phyloP scores from a whole-genome alignment of 208 protist genomes.

The Crithidia expoeki region DNA sequence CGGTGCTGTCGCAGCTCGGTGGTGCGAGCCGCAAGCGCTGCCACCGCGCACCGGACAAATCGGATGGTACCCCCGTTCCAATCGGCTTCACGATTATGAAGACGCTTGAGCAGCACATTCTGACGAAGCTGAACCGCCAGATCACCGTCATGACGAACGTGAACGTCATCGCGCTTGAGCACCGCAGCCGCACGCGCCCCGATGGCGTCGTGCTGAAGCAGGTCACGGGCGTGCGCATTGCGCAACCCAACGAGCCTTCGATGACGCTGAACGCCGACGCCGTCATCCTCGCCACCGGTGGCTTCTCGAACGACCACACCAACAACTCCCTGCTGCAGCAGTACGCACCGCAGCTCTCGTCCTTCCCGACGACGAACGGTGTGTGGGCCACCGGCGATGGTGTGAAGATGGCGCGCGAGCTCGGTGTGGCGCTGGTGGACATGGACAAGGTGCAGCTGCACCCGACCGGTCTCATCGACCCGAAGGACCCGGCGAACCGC shows the following conservation, averaged over 20 bases:
- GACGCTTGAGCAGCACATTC: constrained; percentile 80
- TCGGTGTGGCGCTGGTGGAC: constrained; percentile 86
- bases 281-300: constrained; percentile 91
- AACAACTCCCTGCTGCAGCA: constrained; percentile 73
- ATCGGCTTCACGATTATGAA: constrained; percentile 93
- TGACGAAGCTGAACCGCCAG: constrained; percentile 44
- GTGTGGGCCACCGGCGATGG: constrained; percentile 81
- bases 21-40: constrained; percentile 87
- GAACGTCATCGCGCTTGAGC: constrained; percentile 50
- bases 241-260: constrained; percentile 15
- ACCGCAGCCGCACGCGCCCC: constrained; percentile 29
- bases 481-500: constrained; percentile 78
- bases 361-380: constrained; percentile 93
- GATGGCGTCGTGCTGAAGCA: constrained; percentile 47
- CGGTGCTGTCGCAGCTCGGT: constrained; percentile 89
- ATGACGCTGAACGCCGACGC: constrained; percentile 71
- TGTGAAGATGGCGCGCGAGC: constrained; percentile 66
- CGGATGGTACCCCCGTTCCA: constrained; percentile 79
- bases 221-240: constrained; percentile 54
- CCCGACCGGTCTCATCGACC: constrained; percentile 96
- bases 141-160: constrained; percentile 75
- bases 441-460: constrained; percentile 96
- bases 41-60: constrained; percentile 78
- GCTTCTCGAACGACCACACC: constrained; percentile 77
- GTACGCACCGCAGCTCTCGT: constrained; percentile 71